A percentile compares a stretch with the other conserved stretches of the same genome.
phyloP scores from a whole-genome alignment of 2,329 filamentous ascomycete genomes.

The Metarhizium sp. region DNA sequence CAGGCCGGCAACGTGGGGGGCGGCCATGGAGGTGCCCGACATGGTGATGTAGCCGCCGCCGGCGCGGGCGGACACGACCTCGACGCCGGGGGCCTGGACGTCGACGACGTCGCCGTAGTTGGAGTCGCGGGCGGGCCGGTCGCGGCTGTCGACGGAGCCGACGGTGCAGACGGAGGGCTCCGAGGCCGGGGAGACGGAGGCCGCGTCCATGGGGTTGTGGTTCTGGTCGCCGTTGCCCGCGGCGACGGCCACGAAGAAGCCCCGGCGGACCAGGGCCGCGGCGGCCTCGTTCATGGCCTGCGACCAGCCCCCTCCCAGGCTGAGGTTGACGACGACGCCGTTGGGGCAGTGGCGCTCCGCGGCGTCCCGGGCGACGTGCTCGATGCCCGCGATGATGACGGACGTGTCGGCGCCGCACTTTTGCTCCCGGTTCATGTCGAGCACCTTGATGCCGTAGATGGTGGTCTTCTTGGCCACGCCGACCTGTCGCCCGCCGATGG shows the following conservation, averaged over 20 bases:
- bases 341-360: conserved; percentile 23
- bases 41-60: conserved; percentile 27
- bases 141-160: conserved; percentile 31
- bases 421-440: conserved; percentile 22
- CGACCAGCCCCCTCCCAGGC: conserved; percentile 34
- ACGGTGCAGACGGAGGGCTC: conserved; percentile 40
- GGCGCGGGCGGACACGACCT: conserved; percentile 37
- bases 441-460: conserved; percentile 29
- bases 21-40: conserved; percentile 35
- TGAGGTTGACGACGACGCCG: conserved; percentile 40
- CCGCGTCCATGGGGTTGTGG: conserved; percentile 23
- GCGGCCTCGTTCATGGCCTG: conserved; percentile 36
- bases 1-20: conserved; percentile 33
- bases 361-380: conserved; percentile 27
- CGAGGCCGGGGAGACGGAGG: conserved; percentile 36
- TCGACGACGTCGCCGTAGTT: conserved; percentile 42
- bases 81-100: conserved; percentile 39
- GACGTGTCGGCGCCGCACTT: conserved; percentile 25
- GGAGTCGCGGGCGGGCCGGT: conserved; percentile 36
- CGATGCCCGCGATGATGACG: conserved; percentile 29
- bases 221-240: conserved; percentile 32
- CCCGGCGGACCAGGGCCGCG: conserved; percentile 26
- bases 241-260: conserved; percentile 40
- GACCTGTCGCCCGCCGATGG: conserved; percentile 21
- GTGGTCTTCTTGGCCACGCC: conserved; percentile 29